phyloP scores from a whole-genome alignment of 257 asterid species.

The Coffea eugenioides region DNA sequence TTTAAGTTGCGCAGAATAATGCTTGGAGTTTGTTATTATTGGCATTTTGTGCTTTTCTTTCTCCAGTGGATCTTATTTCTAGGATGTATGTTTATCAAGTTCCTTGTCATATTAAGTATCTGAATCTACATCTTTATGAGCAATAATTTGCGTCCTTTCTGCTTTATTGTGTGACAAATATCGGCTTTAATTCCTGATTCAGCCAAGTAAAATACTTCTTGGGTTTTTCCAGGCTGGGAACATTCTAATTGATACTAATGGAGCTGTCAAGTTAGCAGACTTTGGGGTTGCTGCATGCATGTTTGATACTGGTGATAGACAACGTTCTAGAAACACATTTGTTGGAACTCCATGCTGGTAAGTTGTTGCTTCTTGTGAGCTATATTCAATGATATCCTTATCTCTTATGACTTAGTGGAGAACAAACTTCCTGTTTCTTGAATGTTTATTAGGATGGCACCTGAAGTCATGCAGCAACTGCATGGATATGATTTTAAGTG shows the following conservation, averaged over 20 bases:
- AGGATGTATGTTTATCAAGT: not conserved
- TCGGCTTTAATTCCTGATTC: constrained; percentile 3
- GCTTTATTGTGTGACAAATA: not conserved
- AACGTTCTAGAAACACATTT: constrained; percentile 94
- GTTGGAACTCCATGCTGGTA: constrained; percentile 99
- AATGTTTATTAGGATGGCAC: constrained; percentile 85
- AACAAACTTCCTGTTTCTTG: constrained; percentile 3
- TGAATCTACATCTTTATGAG: not conserved
- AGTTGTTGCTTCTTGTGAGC: constrained; percentile 9
- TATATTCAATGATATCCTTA: not conserved
- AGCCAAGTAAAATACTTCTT: constrained; percentile 3
- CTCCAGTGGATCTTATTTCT: not conserved
- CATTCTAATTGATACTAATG: constrained; percentile 78
- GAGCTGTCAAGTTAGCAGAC: constrained; percentile 88
- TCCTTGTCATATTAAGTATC: not conserved
- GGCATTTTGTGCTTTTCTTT: not conserved
- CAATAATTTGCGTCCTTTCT: not conserved
- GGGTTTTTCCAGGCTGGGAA: constrained; percentile 80
- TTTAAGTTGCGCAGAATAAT: not conserved
- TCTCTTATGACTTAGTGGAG: not conserved
- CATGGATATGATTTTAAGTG: constrained; percentile 99
- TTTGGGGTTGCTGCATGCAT: constrained; percentile 97
- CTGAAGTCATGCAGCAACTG: constrained; percentile 98
- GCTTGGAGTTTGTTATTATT: not conserved
- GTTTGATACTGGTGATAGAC: constrained; percentile 98